A percentile compares a stretch with the other conserved stretches of the same genome.
These are phyloP conservation scores for Jaltomata sinuosa DNA, from an alignment of 257 asterid species.

Conservation along the genomic window DNA sequence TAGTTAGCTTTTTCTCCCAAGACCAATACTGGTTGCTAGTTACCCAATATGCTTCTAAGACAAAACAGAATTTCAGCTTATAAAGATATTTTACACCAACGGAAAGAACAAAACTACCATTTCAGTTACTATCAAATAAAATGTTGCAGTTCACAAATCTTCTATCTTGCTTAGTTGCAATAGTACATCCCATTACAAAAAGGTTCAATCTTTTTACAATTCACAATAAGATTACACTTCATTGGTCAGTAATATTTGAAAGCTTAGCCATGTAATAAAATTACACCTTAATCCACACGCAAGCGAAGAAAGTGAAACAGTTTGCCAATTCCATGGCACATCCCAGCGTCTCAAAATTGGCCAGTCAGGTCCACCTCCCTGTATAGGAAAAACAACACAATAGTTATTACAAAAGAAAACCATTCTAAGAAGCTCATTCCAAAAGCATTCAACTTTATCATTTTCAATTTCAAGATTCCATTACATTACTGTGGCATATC, in stretches of 20 bases:
- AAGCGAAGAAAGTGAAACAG: constrained; percentile 72
- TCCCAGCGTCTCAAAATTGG: constrained; percentile 80
- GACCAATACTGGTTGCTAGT: background rate
- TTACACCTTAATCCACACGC: constrained; percentile 95
- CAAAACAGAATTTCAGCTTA: background rate
- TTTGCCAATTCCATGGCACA: constrained; percentile 99
- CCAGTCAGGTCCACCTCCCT: constrained; percentile 53
- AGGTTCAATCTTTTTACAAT: background rate
- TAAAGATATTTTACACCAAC: background rate
- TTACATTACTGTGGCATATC: background rate
- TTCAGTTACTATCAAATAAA: background rate
- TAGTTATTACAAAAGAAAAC: background rate
- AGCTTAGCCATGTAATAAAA: background rate
- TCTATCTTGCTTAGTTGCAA: background rate
- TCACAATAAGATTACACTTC: background rate
- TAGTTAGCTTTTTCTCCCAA: constrained; percentile 33
- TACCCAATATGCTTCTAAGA: background rate
- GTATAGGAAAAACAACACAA: background rate
- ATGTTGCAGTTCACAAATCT: background rate
- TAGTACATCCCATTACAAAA: background rate
- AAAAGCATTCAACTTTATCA: background rate
- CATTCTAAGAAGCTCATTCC: background rate
- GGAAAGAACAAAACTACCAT: background rate
- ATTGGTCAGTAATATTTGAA: background rate
- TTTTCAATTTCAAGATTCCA: background rate